These are phyloP conservation scores for Cytospora piceicola DNA, from an alignment of 2,329 filamentous ascomycete species.

Conservation along the genomic window DNA sequence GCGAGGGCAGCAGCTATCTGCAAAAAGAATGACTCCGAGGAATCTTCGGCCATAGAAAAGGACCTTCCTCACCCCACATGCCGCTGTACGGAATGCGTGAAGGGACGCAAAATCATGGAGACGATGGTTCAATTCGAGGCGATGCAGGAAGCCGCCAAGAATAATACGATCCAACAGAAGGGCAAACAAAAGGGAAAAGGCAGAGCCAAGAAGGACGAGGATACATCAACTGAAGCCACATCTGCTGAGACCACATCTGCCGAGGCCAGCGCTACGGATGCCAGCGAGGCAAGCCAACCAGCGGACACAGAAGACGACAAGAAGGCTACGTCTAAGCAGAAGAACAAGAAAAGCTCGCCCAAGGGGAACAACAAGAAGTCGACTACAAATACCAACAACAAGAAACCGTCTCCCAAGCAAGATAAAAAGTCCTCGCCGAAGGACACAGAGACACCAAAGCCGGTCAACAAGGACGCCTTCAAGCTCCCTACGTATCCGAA, in stretches of 20 bases:
- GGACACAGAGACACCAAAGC: slow-evolving; percentile 30
- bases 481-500: slow-evolving; percentile 29
- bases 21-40: slow-evolving; percentile 26
- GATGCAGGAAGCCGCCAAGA: not conserved
- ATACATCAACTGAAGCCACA: slow-evolving; percentile 7
- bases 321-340: slow-evolving; percentile 31
- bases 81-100: slow-evolving; percentile 40
- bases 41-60: slow-evolving; percentile 30
- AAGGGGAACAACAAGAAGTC: slow-evolving; percentile 24
- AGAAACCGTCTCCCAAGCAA: slow-evolving; percentile 15
- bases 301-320: slow-evolving; percentile 28
- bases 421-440: slow-evolving; percentile 17
- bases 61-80: slow-evolving; percentile 44
- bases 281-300: slow-evolving; percentile 17
- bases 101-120: slow-evolving; percentile 36
- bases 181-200: slow-evolving; percentile 32
- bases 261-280: slow-evolving; percentile 18
- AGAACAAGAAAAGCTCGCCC: slow-evolving; percentile 16
- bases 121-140: slow-evolving; percentile 25
- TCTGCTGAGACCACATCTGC: slow-evolving; percentile 11
- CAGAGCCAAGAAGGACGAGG: slow-evolving; percentile 26
- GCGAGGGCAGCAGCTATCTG: slow-evolving; percentile 22
- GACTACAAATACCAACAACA: slow-evolving; percentile 8
- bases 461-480: slow-evolving; percentile 17
- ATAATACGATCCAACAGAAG: not conserved